A percentile compares a stretch with the other conserved stretches of the same genome.
These are phyloP conservation scores for Phytopythium vexans DNA, from an alignment of 352 stramenopile species.

Conservation along the genomic window DNA sequence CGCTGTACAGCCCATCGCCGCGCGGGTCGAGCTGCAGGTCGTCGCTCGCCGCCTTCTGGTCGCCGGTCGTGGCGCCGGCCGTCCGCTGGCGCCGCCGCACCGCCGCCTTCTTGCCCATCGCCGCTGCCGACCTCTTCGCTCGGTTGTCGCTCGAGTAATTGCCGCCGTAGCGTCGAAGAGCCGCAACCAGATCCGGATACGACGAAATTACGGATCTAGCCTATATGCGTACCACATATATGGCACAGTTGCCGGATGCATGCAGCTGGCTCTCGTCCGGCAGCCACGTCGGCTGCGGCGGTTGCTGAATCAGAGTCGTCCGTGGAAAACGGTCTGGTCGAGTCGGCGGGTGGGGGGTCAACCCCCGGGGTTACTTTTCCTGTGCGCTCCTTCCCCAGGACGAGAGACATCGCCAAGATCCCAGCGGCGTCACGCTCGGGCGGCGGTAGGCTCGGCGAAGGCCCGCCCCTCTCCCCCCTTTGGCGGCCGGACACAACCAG, in stretches of 20 bases:
- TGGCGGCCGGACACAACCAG: not conserved
- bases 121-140: too few species aligned
- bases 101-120: constrained; percentile 22
- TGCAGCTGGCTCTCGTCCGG: too few species aligned
- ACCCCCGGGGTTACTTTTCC: not conserved
- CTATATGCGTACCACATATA: not conserved
- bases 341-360: too few species aligned
- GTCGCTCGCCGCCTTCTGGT: constrained; percentile 3
- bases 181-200: constrained; percentile 2
- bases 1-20: constrained; percentile 76
- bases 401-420: constrained; percentile 5
- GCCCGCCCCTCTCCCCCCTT: not conserved
- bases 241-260: not conserved
- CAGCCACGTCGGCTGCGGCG: not conserved
- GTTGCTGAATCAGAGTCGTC: constrained; percentile 1
- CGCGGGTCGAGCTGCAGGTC: constrained; percentile 63
- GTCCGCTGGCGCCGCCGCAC: constrained; percentile 6
- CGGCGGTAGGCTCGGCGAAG: too few species aligned
- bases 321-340: too few species aligned
- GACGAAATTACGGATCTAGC: constrained; percentile 2
- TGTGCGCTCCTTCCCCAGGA: not conserved
- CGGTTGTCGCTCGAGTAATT: constrained; percentile 4
- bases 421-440: too few species aligned
- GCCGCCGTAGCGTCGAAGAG: constrained; percentile 12
- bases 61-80: not conserved